Evolutionary conservation across 2,329 filamentous ascomycete genomes (phyloP).

Genomic region (Sporothrix inflata): DNA sequence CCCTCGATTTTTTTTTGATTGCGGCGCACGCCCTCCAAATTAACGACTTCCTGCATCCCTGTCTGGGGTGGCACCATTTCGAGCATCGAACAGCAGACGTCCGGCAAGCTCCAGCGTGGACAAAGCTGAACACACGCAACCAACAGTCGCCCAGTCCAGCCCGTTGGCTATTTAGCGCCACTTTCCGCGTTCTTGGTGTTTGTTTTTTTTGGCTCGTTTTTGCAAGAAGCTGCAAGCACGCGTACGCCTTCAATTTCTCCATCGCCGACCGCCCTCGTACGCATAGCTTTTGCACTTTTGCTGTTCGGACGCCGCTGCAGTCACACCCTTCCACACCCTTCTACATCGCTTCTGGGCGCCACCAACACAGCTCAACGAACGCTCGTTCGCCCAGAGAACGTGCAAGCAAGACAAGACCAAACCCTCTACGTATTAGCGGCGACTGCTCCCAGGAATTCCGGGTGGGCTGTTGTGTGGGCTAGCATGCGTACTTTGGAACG

Average conservation of each 20-base stretch:
- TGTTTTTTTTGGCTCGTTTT: background rate
- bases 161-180: background rate
- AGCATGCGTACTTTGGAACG: background rate
- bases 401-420: background rate
- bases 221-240: background rate
- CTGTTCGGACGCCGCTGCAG: background rate
- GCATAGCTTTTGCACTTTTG: background rate
- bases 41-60: constrained; percentile 2
- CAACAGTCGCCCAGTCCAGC: background rate
- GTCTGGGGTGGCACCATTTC: constrained; percentile 19
- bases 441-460: background rate
- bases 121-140: background rate
- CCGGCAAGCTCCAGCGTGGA: background rate
- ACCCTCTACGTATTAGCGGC: background rate
- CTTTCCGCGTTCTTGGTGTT: background rate
- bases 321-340: background rate
- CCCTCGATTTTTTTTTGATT: background rate
- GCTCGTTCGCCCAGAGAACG: background rate
- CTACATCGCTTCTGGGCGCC: background rate
- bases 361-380: background rate
- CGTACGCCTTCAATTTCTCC: background rate
- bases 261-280: background rate
- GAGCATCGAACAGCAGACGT: constrained; percentile 13
- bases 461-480: background rate
- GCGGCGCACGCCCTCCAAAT: background rate